Base-by-base conservation (phyloP, 2,329 filamentous ascomycete species). In the Aspergillus brunneoviolaceus region DNA sequence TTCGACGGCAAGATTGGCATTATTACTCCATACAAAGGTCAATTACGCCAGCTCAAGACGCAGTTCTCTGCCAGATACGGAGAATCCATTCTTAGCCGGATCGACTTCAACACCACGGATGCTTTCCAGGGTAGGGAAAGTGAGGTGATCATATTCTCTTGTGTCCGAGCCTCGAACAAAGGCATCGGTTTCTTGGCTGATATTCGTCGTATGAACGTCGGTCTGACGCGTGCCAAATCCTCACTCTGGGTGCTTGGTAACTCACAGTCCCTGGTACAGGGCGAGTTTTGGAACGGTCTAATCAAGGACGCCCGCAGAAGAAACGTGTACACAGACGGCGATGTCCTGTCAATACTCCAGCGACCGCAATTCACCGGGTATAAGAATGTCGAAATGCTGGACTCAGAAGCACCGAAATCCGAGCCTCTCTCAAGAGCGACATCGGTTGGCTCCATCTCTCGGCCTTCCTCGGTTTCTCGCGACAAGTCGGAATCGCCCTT, bases 41-140 rank as follows among this genome's bases (percentile, higher is more conserved):
- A 99, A 74, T 80, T 99, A 14, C 86, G 84, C 59, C 89, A 92
- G 74, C 82, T 99, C 60, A 92, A 90, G 64, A 81, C 83, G 51
- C 87, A 88, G 2, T 99, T 99, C 74, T 79, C 82, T 9, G 79
- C 83, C 14, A 82, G 82, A 49, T 98, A 90, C 70, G 92, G 94
- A 39, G 85, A 90, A 3, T 77, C 75, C 0, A 92, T 99, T 65
- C 83, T 88, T 25, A 88, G 90, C 33, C 84, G 85, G 21, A 89
- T 99, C 65, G 96, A 99, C 67, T 99, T 99, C 84, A 99, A 99
- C 75, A 99, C 95, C 0, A 99, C 95, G 0, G 95, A 99, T 78
- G 96, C 95, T 19, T 99, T 97, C 75, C 92, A 99, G 75, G 95
- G 95, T 63, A 88, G 96, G 67, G 95, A 99, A 77, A 95, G 92